phyloP scores from a whole-genome alignment of 164 flowering plant genomes.

The Dillenia suffruticosa region DNA sequence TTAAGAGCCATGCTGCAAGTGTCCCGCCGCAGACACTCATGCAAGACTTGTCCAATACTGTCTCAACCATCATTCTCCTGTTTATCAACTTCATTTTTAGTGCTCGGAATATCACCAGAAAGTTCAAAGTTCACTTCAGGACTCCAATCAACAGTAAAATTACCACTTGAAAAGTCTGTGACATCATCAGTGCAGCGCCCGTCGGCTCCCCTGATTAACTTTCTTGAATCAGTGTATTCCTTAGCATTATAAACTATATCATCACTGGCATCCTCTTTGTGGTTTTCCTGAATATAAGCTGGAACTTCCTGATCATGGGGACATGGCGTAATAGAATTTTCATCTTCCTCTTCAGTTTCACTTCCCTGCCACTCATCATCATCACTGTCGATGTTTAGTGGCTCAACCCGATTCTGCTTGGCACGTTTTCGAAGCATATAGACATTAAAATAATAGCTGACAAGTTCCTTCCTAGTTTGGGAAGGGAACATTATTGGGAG shows the following conservation, averaged over 20 bases:
- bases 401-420: conserved; percentile 50
- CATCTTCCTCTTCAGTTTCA: conserved; percentile 37
- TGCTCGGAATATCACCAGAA: not conserved
- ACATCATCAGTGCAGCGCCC: conserved; percentile 20
- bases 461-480: conserved; percentile 45
- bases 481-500: conserved; percentile 42
- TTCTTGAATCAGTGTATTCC: conserved; percentile 1
- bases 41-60: too few relatives aligned
- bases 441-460: conserved; percentile 82
- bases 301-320: conserved; percentile 16
- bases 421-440: conserved; percentile 68
- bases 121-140: not conserved
- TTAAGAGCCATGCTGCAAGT: too few relatives aligned
- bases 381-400: conserved; percentile 56
- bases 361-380: conserved; percentile 59
- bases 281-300: conserved; percentile 7
- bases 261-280: conserved; percentile 9
- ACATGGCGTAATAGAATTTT: conserved; percentile 40
- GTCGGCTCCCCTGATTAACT: conserved; percentile 14
- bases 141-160: not conserved
- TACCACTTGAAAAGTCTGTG: not conserved
- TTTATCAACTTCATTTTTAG: too few relatives aligned
- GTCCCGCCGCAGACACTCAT: too few relatives aligned
- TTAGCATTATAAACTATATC: conserved; percentile 10
- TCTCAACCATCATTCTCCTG: too few relatives aligned